Evolutionary conservation across 2,329 filamentous ascomycete species (phyloP), one percentile per base, ranked within the genome.

Genomic region (Pseudocercospora fijiensis): DNA sequence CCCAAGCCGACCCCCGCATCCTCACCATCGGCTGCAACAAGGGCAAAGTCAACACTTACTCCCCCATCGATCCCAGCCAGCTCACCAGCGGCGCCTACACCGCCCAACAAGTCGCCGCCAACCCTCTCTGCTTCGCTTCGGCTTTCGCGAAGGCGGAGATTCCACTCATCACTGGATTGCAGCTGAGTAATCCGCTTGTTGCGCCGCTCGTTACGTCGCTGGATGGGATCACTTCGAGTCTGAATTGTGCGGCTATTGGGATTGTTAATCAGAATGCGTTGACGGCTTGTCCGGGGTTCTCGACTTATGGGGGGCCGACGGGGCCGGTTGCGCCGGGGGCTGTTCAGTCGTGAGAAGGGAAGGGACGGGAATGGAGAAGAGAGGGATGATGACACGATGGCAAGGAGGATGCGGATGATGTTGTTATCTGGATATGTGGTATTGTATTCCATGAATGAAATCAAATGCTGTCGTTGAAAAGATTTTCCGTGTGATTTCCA

Each of bases 1-100:
- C 65, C 58, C 62, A 67, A 60, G 64, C 67, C 16, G 53, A 67
- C 16, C 76, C 76, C 2, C 65, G 74, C 22, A 63, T 77, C 57
- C 58, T 72, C 33, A 37, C 41, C 22, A 53, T 77, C 53, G 77
- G 76, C 47, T 76, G 77, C 64, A 78, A 78, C 72, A 72, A 73
- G 16, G 76, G 76, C 49, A 65, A 62, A 10, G 68, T 73, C 30
- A 73, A 78, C 65, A 71, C 70, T 33, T 78, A 74, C 70, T 69
- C 70, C 28, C 67, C 69, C 22, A 60, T 79, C 64, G 70, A 78
- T n/a, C 65, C 57, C 76, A 9, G 65, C 57, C 10, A 67, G 74
- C 61, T 81, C 16, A 78, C 77, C 37, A 74, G 72, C 58, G 78
- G 78, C 26, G 76, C 83, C 0, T 78, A 80, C 62, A 83, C 80